phyloP scores from a whole-genome alignment of 2,329 filamentous ascomycete genomes.

The Zopfia rhizophila region DNA sequence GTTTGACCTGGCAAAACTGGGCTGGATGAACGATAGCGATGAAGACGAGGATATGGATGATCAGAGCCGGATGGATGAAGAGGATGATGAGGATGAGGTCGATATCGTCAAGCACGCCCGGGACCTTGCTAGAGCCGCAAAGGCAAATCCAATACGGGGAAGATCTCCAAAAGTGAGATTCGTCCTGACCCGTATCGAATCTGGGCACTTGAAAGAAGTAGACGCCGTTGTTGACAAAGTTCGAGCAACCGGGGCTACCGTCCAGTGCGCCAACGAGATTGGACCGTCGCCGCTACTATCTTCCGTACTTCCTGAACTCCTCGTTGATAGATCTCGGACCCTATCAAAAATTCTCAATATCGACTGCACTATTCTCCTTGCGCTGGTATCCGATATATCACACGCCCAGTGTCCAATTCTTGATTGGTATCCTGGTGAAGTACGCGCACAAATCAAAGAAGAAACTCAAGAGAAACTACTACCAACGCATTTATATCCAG shows the following conservation, averaged over 20 bases:
- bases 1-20: constrained; percentile 75
- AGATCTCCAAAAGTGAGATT: constrained; percentile 68
- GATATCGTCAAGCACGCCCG: constrained; percentile 70
- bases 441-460: constrained; percentile 71
- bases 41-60: constrained; percentile 53
- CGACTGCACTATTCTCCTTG: constrained; percentile 76
- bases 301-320: constrained; percentile 43
- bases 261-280: constrained; percentile 43
- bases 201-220: constrained; percentile 63
- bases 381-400: constrained; percentile 77
- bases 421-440: constrained; percentile 67
- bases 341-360: constrained; percentile 65
- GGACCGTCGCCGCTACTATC: constrained; percentile 34
- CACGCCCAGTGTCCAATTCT: constrained; percentile 63
- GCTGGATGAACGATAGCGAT: constrained; percentile 66
- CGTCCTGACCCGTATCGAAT: constrained; percentile 68
- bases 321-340: constrained; percentile 50
- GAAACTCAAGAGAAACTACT: constrained; percentile 71
- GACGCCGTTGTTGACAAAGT: constrained; percentile 67
- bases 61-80: constrained; percentile 52
- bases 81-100: constrained; percentile 63
- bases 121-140: constrained; percentile 67
- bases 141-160: constrained; percentile 67
- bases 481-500: constrained; percentile 70
- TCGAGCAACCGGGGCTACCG: constrained; percentile 58